Conservation (phyloP, 345 rosid genomes). For the Bruguiera parviflora region DNA sequence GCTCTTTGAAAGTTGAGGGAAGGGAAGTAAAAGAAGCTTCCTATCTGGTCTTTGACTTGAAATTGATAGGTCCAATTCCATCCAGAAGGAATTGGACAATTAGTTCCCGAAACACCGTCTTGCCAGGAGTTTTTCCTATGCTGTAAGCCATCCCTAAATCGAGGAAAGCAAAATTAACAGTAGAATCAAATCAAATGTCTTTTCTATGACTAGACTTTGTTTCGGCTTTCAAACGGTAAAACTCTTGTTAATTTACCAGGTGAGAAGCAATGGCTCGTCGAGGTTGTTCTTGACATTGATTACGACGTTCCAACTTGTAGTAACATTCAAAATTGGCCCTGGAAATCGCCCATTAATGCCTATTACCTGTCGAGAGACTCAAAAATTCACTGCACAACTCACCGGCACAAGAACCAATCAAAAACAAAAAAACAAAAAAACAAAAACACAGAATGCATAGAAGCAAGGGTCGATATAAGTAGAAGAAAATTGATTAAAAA, state of each 20-base stretch:
- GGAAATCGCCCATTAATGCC: conserved; percentile 32
- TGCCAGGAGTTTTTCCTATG: conserved; percentile 36
- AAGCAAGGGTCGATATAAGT: too few relatives aligned
- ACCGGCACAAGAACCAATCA: too few relatives aligned
- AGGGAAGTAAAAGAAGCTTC: conserved; percentile 36
- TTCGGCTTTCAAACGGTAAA: neutral
- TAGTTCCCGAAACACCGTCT: conserved; percentile 35
- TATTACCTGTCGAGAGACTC: conserved; percentile 20
- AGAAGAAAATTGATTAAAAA: too few relatives aligned
- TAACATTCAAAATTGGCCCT: conserved; percentile 31
- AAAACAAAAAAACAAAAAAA: too few relatives aligned
- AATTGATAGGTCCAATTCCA: conserved; percentile 38
- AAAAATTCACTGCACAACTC: too few relatives aligned
- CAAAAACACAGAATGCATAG: too few relatives aligned
- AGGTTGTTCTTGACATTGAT: conserved; percentile 34
- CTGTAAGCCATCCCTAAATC: conserved; percentile 30
- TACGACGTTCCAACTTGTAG: conserved; percentile 32
- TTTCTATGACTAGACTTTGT: neutral
- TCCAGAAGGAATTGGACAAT: conserved; percentile 37
- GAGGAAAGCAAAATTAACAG: conserved; percentile 8
- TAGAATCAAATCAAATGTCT: neutral
- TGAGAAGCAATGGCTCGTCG: conserved; percentile 40
- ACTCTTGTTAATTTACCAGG: conserved; percentile 43
- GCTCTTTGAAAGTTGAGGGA: conserved; percentile 33
- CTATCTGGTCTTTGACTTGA: conserved; percentile 37